Base-by-base conservation (phyloP, 192 early-diverging fungal genomes). In the Podila clonocystis region DNA sequence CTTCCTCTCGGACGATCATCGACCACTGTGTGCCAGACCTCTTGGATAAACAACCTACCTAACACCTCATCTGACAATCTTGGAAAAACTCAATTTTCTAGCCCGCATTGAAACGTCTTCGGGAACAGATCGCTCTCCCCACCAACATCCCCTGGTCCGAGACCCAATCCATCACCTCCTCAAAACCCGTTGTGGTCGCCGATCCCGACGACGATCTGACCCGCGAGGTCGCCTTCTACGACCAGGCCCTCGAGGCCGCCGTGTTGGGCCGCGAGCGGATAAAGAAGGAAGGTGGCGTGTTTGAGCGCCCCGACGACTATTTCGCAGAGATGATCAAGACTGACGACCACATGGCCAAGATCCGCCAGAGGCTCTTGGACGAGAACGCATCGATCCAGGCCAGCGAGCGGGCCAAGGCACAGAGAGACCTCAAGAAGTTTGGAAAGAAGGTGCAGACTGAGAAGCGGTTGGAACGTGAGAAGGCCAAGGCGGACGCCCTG, bases 301-400 rank as follows among this genome's bases (percentile, higher is more conserved):
- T 97, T 67, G 75, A 88, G 49, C 85, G 97, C 50, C 97, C 97
- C n/a, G 91, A 92, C 62, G 97, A 99, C 75, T 98, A 95, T 78
- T 99, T 94, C 87, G 97, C 97, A 38, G 97, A 99, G 85, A 99
- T 99, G 97, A 89, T 99, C 75, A 99, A 99, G 89, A 91, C 91
- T 2, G 97, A 99, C 73, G 92, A 94, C 66, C 97, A 97, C 68
- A 99, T 99, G 97, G 87, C 87, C 60, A 92, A 87, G 82, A 91
- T 99, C 55, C 91, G 95, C 75, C 92, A 97, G 82, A 86, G 86
- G 70, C 87, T 99, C 70, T 83, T 97, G 67, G 91, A 97, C 70
- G 94, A 99, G 78, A 85, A 88, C 49, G 91, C 93, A 67, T 77
- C 83, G 31, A 92, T 97, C 65, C 90, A 95, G 82, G 92, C 90